These are phyloP conservation scores for Gaeumannomyces sp. DNA, from an alignment of 2,329 filamentous ascomycete genomes.

Conservation along the genomic window DNA sequence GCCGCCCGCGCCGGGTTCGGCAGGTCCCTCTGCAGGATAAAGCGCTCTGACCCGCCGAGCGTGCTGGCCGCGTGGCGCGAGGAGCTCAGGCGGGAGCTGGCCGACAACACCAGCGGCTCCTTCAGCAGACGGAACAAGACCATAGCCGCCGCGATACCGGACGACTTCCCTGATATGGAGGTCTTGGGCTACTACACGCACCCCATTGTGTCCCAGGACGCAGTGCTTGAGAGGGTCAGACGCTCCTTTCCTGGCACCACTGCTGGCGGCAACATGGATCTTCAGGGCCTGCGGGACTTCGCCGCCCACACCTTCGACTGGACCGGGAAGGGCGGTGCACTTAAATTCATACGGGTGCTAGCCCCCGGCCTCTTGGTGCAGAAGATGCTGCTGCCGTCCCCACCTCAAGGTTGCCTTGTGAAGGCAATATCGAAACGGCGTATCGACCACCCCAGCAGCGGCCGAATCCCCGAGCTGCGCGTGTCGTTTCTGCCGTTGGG, in stretches of 20 bases:
- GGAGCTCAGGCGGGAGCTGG: slow-evolving; percentile 65
- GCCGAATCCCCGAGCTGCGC: slow-evolving; percentile 69
- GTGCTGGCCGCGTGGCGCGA: slow-evolving; percentile 66
- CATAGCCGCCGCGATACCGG: slow-evolving; percentile 66
- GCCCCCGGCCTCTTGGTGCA: slow-evolving; percentile 68
- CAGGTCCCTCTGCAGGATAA: slow-evolving; percentile 61
- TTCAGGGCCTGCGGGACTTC: slow-evolving; percentile 64
- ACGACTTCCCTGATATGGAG: slow-evolving; percentile 72
- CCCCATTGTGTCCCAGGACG: slow-evolving; percentile 66
- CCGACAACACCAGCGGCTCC: slow-evolving; percentile 74
- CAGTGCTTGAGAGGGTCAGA: slow-evolving; percentile 49
- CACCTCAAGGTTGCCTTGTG: slow-evolving; percentile 40
- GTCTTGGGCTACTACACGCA: slow-evolving; percentile 83
- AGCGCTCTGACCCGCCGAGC: slow-evolving; percentile 45
- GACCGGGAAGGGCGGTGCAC: slow-evolving; percentile 69
- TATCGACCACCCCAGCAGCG: slow-evolving; percentile 61
- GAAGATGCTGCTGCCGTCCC: slow-evolving; percentile 36
- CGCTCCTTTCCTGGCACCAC: slow-evolving; percentile 52
- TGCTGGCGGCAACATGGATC: slow-evolving; percentile 41
- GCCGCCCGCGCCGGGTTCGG: slow-evolving; percentile 87
- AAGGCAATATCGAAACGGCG: slow-evolving; percentile 62
- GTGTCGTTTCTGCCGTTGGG: slow-evolving; percentile 70
- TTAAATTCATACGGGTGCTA: slow-evolving; percentile 77
- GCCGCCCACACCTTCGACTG: slow-evolving; percentile 79
- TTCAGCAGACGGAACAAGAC: slow-evolving; percentile 66